Base-by-base conservation (phyloP, 495 filamentous ascomycete genomes). In the Penicillium taxi region DNA sequence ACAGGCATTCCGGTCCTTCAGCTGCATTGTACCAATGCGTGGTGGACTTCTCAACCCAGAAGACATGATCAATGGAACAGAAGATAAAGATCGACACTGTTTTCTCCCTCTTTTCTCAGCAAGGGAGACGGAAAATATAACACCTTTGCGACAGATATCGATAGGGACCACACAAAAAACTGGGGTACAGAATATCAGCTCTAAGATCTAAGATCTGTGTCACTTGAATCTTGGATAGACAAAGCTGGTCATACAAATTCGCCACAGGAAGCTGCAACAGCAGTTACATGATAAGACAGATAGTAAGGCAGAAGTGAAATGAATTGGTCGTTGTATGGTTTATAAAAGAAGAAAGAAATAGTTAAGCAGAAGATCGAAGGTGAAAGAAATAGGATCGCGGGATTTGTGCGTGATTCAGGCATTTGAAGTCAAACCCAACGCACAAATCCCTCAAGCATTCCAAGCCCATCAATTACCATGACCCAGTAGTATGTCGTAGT, bases 361-460 rank as follows among this genome's bases (percentile, higher is more conserved):
- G 12, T 34, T 6, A 24, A 21, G 41, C 55, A 50, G 2, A 20
- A 14, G 15, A 30, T 41, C 30, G 44, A 39, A 14, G 23, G 31
- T 7, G 22, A 12, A 32, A 28, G 37, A 42, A 42, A 34, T 34
- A 37, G 33, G 29, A 37, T 52, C 62, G 63, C 53, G 63, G 22
- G 22, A 52, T 65, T 67, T 67, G 51, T 63, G 63, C 63, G 61
- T 39, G 39, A 32, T 43, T 17, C 36, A 21, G 32, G 35, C 43
- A n/a, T n/a, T n/a, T n/a, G n/a, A n/a, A n/a, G n/a, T 48, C 47
- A 54, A 51, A 35, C n/a, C 22, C 35, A 17, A 56, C 61, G 64
- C 64, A 66, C 57, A 68, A 68, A 62, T 62, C 41, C 45, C 64
- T 59, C 64, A 50, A 14, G 25, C 42, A 66, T 57, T 57, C 60